Base-by-base conservation (phyloP, 2,329 filamentous ascomycete species). In the Clarireedia hainanense region DNA sequence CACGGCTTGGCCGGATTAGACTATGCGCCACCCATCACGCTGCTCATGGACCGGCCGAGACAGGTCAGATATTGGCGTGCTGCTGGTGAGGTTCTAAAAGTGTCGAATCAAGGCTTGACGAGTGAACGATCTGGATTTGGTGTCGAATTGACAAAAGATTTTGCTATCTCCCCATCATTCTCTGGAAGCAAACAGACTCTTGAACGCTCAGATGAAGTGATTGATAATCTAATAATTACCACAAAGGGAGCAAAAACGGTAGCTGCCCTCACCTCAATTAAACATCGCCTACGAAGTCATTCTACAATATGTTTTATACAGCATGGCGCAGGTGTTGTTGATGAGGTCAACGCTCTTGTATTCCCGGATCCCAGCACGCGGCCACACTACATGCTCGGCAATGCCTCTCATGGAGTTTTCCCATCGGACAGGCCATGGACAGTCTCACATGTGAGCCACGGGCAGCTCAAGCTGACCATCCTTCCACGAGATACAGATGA, bases 311-410 rank as follows among this genome's bases (percentile, higher is more conserved):
- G 88, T 57, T 80, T 95, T 55, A 70, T 95, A 55, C 86, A 90
- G 56, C 88, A 92, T 60, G 90, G 91, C 1, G 81, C 97, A 70
- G 92, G 94, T 0, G 75, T 90, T 1, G 76, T 90, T n/a, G 91
- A 97, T 49, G 79, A 84, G 49, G 77, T 96, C 42, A 90, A 89
- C 64, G 71, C 78, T 36, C 70, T 78, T 10, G 70, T 95, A 27
- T 96, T 96, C 63, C 78, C 81, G 0, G 80, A 91, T 58, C 76
- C 80, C 0, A 68, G 72, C 0, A 75, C 73, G 0, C 79, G 88
- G 26, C 94, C 94, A 2, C 82, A 81, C 55, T 96, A 95, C 64
- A 76, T 96, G 57, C 68, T 68, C 24, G 68, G 64, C 2, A 70
- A 66, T 46, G 70, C 72, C 0, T 57, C 60, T 17, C 67, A 69